A percentile compares a stretch with the other conserved stretches of the same genome.
Evolutionary conservation across 768 basidiomycete genomes (phyloP).

Genomic region (Lactarius sp.): DNA sequence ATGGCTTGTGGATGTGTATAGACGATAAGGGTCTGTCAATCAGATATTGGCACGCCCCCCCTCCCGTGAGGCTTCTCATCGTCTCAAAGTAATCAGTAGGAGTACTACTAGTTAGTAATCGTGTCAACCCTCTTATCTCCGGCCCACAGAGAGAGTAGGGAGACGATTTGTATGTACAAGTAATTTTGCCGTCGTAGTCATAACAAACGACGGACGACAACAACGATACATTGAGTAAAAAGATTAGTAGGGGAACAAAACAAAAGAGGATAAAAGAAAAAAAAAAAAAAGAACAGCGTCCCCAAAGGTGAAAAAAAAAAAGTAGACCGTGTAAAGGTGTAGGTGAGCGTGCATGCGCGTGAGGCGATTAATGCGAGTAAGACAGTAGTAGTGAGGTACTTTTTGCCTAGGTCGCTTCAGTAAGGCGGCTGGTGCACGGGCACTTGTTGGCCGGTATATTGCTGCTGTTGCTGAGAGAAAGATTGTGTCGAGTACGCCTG

Average conservation of each 20-base stretch:
- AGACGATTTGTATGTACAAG: constrained; percentile 17
- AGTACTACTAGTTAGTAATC: constrained; percentile 16
- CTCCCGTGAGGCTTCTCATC: background rate
- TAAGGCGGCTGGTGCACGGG: constrained; percentile 20
- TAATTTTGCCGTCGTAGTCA: constrained; percentile 18
- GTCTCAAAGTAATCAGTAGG: background rate
- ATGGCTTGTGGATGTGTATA: background rate
- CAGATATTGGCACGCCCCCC: background rate
- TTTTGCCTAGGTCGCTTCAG: constrained; percentile 8
- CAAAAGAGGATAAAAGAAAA: background rate
- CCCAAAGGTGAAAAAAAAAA: background rate
- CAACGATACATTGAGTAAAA: constrained; percentile 10
- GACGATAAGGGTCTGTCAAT: background rate
- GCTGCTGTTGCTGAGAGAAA: constrained; percentile 16
- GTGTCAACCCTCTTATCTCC: background rate
- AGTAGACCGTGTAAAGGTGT: background rate
- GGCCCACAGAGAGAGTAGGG: background rate
- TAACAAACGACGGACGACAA: background rate
- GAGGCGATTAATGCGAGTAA: constrained; percentile 9
- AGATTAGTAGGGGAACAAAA: background rate
- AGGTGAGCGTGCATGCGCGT: background rate
- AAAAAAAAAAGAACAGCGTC: background rate
- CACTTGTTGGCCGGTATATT: constrained; percentile 16
- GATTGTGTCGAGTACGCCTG: constrained; percentile 7
- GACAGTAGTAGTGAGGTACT: background rate